Conservation (phyloP, 306 rosid species). For the Delonix regia region DNA sequence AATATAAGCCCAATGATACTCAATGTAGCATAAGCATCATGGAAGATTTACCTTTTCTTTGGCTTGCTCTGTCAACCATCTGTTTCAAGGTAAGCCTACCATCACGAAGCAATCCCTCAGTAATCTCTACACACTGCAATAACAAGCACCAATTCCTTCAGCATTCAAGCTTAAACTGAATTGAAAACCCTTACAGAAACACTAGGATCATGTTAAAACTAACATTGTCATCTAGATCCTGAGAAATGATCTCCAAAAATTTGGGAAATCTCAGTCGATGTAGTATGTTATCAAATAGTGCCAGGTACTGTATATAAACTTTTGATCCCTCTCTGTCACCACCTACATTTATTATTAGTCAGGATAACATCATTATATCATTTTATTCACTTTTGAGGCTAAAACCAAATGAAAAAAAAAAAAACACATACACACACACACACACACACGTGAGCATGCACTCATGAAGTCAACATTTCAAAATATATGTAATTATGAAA, state of each 20-base stretch:
- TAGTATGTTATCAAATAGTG: slow-evolving; percentile 68
- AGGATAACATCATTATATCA: slow-evolving; percentile 1
- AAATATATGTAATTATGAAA: neutral
- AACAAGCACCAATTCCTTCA: slow-evolving; percentile 22
- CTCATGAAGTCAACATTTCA: neutral
- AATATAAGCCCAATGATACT: slow-evolving; percentile 4
- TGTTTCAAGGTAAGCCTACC: slow-evolving; percentile 82
- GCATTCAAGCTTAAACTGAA: slow-evolving; percentile 3
- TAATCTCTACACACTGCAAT: slow-evolving; percentile 64
- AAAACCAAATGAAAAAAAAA: neutral
- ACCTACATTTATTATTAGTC: slow-evolving; percentile 40
- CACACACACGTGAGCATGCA: too few species aligned
- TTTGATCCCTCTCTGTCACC: slow-evolving; percentile 42
- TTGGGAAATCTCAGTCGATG: slow-evolving; percentile 85
- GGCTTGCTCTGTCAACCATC: slow-evolving; percentile 67
- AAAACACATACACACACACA: neutral
- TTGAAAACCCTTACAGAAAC: slow-evolving; percentile 24
- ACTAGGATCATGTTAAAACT: slow-evolving; percentile 34
- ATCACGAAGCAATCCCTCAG: slow-evolving; percentile 83
- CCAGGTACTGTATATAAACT: slow-evolving; percentile 56
- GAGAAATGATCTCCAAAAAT: slow-evolving; percentile 61
- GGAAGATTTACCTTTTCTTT: slow-evolving; percentile 58
- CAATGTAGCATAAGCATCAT: slow-evolving; percentile 3
- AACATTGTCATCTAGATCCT: slow-evolving; percentile 63
- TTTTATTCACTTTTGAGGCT: neutral